Evolutionary conservation across 257 asterid species (phyloP).

Genomic region (Linderniella brevidens): DNA sequence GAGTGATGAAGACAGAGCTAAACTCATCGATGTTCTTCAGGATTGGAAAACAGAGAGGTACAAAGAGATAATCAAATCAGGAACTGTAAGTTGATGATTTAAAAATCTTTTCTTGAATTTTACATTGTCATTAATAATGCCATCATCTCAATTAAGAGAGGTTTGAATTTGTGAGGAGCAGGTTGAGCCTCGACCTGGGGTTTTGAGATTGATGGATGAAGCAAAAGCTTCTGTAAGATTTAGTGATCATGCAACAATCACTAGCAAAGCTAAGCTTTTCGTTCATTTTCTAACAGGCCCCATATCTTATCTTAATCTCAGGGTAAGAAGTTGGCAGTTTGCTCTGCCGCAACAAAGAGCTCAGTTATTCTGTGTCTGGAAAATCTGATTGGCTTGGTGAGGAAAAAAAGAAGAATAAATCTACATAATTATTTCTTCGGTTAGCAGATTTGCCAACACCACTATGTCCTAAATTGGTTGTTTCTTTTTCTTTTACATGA

Average conservation of each 20-base stretch:
- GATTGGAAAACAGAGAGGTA: constrained; percentile 99
- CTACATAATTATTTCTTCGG: not conserved
- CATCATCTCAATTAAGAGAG: not conserved
- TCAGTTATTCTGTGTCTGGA: constrained; percentile 84
- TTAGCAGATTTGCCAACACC: not conserved
- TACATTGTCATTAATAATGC: not conserved
- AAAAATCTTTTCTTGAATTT: not conserved
- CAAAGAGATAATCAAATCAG: constrained; percentile 84
- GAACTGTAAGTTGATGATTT: constrained; percentile 45
- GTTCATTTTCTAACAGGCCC: constrained; percentile 3
- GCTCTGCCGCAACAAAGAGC: constrained; percentile 98
- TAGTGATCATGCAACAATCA: not conserved
- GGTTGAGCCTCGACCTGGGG: constrained; percentile 96
- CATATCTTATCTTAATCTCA: constrained; percentile 22
- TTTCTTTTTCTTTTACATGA: constrained; percentile 14
- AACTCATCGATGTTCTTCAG: constrained; percentile 76
- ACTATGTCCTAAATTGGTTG: not conserved
- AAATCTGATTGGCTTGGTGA: constrained; percentile 77
- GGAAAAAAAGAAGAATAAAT: not conserved
- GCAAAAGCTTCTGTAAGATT: constrained; percentile 82
- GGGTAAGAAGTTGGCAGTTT: constrained; percentile 83
- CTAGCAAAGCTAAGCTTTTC: not conserved
- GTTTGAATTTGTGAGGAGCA: constrained; percentile 18
- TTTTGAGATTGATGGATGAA: constrained; percentile 93
- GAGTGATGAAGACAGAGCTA: constrained; percentile 52